phyloP scores from a whole-genome alignment of 2,329 filamentous ascomycete genomes.

The Penicillium freii region DNA sequence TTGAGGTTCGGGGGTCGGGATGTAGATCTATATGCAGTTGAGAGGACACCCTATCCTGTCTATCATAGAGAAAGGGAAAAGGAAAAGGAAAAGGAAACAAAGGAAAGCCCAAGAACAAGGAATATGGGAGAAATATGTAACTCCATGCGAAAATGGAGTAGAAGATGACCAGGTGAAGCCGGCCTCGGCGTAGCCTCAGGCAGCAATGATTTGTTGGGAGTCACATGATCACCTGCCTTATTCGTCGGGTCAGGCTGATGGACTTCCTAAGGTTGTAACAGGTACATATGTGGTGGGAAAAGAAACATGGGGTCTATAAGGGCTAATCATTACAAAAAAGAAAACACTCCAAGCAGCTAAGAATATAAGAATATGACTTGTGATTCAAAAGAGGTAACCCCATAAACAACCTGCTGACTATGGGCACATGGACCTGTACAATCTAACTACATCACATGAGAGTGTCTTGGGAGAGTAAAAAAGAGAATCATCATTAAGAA shows the following conservation, averaged over 20 bases:
- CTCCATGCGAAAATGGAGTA: background rate
- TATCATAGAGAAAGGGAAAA: conserved; percentile 13
- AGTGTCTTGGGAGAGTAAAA: conserved; percentile 6
- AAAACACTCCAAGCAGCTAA: background rate
- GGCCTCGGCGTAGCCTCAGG: conserved; percentile 22
- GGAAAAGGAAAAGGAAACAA: conserved; percentile 12
- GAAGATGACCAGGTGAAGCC: conserved; percentile 9
- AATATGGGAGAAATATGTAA: conserved; percentile 3
- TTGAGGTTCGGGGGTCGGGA: conserved; percentile 10
- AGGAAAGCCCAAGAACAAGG: background rate
- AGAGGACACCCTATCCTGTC: conserved; percentile 7
- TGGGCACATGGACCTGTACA: conserved; percentile 1
- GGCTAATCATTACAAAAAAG: background rate
- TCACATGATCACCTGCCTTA: conserved; percentile 20
- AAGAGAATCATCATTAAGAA: conserved; percentile 8
- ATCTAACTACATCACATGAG: conserved; percentile 18
- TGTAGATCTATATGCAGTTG: conserved; percentile 9
- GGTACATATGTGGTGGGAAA: background rate
- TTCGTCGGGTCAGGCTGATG: background rate
- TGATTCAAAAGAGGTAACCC: background rate
- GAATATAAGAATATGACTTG: background rate
- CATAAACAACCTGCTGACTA: background rate
- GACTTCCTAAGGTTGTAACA: background rate
- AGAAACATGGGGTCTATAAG: background rate
- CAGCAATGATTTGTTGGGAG: conserved; percentile 17